phyloP scores from a whole-genome alignment of 805 yeast species.

The Nakazawaea siamensis region DNA sequence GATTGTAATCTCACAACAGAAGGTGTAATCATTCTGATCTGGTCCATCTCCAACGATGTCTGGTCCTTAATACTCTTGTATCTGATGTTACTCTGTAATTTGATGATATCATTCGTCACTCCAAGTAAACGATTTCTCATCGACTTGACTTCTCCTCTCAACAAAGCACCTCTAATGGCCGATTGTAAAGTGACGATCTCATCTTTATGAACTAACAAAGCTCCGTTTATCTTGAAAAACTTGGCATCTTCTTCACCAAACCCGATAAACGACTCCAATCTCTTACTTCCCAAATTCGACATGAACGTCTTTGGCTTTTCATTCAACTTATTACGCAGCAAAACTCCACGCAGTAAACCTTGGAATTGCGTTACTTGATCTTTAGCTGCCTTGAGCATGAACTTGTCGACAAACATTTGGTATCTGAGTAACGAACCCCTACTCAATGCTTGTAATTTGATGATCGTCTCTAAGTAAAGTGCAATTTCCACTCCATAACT shows the following conservation, averaged over 20 bases:
- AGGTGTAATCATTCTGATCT: slow-evolving; percentile 8
- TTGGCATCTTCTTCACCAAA: slow-evolving; percentile 17
- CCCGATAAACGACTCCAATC: slow-evolving; percentile 32
- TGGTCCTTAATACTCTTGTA: slow-evolving; percentile 17
- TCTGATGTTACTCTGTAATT: slow-evolving; percentile 36
- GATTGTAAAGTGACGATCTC: slow-evolving; percentile 26
- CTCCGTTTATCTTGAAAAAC: slow-evolving; percentile 12
- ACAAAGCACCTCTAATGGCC: slow-evolving; percentile 23
- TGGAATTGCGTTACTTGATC: slow-evolving; percentile 42
- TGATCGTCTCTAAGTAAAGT: slow-evolving; percentile 20
- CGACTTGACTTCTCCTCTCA: slow-evolving; percentile 14
- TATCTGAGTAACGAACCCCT: slow-evolving; percentile 66
- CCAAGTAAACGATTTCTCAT: slow-evolving; percentile 9
- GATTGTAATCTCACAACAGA: slow-evolving; percentile 26
- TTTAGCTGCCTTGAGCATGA: slow-evolving; percentile 50
- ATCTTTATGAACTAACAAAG: slow-evolving; percentile 13
- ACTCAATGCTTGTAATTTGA: slow-evolving; percentile 57
- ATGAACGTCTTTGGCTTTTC: slow-evolving; percentile 10
- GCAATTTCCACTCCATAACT: slow-evolving; percentile 6
- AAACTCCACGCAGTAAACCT: slow-evolving; percentile 42
- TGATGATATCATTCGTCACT: slow-evolving; percentile 18
- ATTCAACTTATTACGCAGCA: slow-evolving; percentile 18
- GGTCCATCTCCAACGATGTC: slow-evolving; percentile 10
- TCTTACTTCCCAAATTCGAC: slow-evolving; percentile 22
- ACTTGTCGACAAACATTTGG: slow-evolving; percentile 50